Conservation (phyloP, 768 basidiomycete species). For the Suillus ampliporus region DNA sequence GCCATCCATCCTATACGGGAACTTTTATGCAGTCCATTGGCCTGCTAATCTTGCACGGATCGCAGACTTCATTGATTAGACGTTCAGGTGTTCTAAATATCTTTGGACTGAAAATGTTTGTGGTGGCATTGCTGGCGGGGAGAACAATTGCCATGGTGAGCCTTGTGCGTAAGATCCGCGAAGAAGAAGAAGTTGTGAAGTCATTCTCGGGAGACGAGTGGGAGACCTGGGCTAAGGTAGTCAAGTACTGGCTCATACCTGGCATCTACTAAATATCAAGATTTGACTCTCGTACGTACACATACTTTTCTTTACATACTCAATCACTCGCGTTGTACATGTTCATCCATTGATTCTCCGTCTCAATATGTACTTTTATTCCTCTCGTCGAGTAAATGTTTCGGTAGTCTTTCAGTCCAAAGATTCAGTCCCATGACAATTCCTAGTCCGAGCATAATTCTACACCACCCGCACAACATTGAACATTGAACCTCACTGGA, state of each 20-base stretch:
- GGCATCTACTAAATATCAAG: neutral
- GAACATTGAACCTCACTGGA: slow-evolving; percentile 29
- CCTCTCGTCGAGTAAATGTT: too few species aligned
- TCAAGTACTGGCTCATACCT: neutral
- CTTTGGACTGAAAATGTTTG: neutral
- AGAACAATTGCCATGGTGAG: neutral
- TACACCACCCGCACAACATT: neutral
- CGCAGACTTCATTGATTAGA: slow-evolving; percentile 12
- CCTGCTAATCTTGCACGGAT: neutral
- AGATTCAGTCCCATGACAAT: too few species aligned
- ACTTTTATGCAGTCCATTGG: slow-evolving; percentile 11
- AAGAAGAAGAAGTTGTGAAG: neutral
- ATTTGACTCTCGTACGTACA: too few species aligned
- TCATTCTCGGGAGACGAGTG: neutral
- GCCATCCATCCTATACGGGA: slow-evolving; percentile 22
- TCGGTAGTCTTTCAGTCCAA: too few species aligned
- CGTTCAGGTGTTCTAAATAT: slow-evolving; percentile 8
- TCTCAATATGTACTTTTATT: too few species aligned
- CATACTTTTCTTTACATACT: too few species aligned
- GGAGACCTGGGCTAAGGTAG: neutral
- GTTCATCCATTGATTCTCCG: too few species aligned
- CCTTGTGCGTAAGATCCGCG: neutral
- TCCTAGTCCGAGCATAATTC: too few species aligned
- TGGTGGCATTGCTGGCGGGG: neutral
- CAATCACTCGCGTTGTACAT: too few species aligned